Percentiles rank a stretch among this genome's conserved stretches.
These are phyloP conservation scores for Dittrichia graveolens DNA, from an alignment of 129 eudicot genomes.

Conservation along the genomic window DNA sequence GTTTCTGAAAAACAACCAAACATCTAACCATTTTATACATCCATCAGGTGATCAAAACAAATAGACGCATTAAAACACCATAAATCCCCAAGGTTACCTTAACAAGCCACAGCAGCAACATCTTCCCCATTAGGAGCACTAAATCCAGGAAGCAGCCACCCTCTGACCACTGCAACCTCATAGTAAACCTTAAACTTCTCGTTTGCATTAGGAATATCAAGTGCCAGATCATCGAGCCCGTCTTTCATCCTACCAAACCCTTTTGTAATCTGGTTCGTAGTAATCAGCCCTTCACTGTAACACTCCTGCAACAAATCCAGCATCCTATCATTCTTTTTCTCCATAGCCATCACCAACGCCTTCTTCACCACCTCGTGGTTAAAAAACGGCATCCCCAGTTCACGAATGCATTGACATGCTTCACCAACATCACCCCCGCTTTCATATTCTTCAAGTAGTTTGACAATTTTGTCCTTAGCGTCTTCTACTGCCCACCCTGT, in stretches of 20 bases:
- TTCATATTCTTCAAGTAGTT: conserved; percentile 79
- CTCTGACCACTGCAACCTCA: conserved; percentile 60
- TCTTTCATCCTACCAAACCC: conserved; percentile 78
- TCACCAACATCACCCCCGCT: conserved; percentile 74
- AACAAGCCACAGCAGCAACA: conserved; percentile 17
- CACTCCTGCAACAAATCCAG: conserved; percentile 82
- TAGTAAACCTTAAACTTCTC: conserved; percentile 55
- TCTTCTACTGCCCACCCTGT: conserved; percentile 98
- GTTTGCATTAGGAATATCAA: conserved; percentile 83
- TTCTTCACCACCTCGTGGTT: conserved; percentile 95
- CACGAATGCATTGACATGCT: conserved; percentile 86
- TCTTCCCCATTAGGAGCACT: conserved; percentile 30
- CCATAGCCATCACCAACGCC: conserved; percentile 95
- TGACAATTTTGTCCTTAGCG: conserved; percentile 80
- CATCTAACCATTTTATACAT: conserved; percentile 40
- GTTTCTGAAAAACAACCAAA: conserved; percentile 28
- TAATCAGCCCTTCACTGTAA: conserved; percentile 80
- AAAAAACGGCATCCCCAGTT: conserved; percentile 88
- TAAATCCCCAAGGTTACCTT: not conserved
- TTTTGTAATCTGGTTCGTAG: conserved; percentile 88
- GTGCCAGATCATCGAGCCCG: conserved; percentile 89
- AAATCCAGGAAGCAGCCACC: conserved; percentile 63
- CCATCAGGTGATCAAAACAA: conserved; percentile 10
- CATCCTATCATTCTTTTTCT: conserved; percentile 87
- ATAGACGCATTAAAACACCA: conserved; percentile 18